A percentile compares a stretch with the other conserved stretches of the same genome.
Evolutionary conservation across 371 early-diverging fungal genomes (phyloP).

Genomic region (Lichtheimia hyalospora): DNA sequence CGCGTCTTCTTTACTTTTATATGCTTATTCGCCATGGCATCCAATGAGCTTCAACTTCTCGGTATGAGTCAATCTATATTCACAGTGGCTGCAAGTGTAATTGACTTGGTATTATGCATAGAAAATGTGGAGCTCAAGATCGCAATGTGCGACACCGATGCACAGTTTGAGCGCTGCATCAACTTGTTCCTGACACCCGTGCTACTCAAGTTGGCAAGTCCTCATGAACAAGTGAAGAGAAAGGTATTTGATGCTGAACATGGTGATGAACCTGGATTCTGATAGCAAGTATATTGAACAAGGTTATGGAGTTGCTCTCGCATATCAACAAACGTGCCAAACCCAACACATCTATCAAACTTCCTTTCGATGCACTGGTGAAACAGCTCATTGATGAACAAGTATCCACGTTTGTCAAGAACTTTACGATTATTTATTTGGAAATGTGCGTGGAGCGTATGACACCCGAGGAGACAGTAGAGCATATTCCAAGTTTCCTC

Average conservation of each 20-base stretch:
- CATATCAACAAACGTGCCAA: constrained; percentile 84
- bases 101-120: constrained; percentile 13
- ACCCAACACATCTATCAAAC: constrained; percentile 52
- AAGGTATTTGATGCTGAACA: constrained; percentile 31
- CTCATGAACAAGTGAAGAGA: constrained; percentile 49
- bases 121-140: constrained; percentile 86
- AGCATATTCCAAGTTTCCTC: constrained; percentile 58
- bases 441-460: constrained; percentile 67
- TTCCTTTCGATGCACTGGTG: constrained; percentile 65
- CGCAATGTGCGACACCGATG: constrained; percentile 79
- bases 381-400: constrained; percentile 44
- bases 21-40: constrained; percentile 13
- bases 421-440: constrained; percentile 74
- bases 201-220: constrained; percentile 69
- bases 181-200: constrained; percentile 73
- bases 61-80: constrained; percentile 16
- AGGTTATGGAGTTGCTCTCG: constrained; percentile 76
- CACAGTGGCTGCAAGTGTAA: background rate
- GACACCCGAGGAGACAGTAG: constrained; percentile 34
- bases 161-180: constrained; percentile 72
- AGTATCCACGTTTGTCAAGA: constrained; percentile 56
- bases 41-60: constrained; percentile 40
- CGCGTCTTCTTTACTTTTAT: constrained; percentile 1
- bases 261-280: background rate
- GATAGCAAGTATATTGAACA: background rate